phyloP scores from a whole-genome alignment of 2,329 filamentous ascomycete species.

The Clonostachys rosea region DNA sequence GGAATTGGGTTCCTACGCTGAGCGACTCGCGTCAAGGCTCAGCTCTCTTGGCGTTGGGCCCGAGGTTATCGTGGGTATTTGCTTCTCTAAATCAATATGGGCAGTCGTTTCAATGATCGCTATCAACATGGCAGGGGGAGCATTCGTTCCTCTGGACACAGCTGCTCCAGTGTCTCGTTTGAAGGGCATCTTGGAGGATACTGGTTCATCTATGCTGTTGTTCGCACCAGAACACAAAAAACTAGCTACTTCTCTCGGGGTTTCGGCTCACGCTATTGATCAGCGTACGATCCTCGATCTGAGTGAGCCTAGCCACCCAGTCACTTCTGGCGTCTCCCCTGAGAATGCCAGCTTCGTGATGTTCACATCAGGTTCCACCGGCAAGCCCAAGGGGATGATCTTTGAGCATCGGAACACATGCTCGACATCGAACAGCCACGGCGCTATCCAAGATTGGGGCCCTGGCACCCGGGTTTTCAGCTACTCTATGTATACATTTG shows the following conservation, averaged over 20 bases:
- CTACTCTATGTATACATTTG: slow-evolving; percentile 26
- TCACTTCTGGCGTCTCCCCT: slow-evolving; percentile 2
- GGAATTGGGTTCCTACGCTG: neutral
- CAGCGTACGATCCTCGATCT: neutral
- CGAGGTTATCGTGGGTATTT: slow-evolving; percentile 18
- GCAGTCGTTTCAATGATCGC: slow-evolving; percentile 20
- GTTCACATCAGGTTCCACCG: slow-evolving; percentile 4
- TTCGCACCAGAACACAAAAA: slow-evolving; percentile 1
- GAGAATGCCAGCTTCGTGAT: slow-evolving; percentile 6
- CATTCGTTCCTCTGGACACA: slow-evolving; percentile 24
- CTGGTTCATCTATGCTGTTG: slow-evolving; percentile 2
- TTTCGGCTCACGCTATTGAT: neutral
- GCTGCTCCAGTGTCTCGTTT: slow-evolving; percentile 15
- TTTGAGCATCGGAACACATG: slow-evolving; percentile 2
- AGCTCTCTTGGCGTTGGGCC: slow-evolving; percentile 8
- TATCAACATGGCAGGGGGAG: slow-evolving; percentile 22
- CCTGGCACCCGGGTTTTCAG: slow-evolving; percentile 31
- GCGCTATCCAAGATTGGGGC: slow-evolving; percentile 13
- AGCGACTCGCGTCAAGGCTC: slow-evolving; percentile 3
- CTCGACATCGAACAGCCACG: slow-evolving; percentile 33
- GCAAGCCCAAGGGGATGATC: slow-evolving; percentile 7
- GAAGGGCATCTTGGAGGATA: slow-evolving; percentile 1
- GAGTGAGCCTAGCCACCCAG: slow-evolving; percentile 2
- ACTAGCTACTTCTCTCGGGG: neutral
- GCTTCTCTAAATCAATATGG: slow-evolving; percentile 28